These are phyloP conservation scores for Alternaria sp. DNA, from an alignment of 2,329 filamentous ascomycete genomes.

Conservation along the genomic window DNA sequence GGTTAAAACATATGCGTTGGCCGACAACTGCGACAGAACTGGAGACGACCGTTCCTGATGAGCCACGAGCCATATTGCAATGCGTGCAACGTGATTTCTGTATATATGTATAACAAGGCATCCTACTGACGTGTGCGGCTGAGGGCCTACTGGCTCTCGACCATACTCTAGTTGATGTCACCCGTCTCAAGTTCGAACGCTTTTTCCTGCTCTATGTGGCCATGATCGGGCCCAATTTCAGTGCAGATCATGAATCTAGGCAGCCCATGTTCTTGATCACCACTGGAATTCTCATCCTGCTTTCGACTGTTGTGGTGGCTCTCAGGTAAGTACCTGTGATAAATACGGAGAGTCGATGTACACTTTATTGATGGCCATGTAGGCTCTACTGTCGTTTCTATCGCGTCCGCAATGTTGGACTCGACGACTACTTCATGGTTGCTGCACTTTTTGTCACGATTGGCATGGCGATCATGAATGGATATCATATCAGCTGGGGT, in stretches of 20 bases:
- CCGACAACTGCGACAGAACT: neutral
- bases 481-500: constrained; percentile 7
- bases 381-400: no score
- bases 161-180: neutral
- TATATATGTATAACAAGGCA: neutral
- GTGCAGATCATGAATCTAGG: neutral
- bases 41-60: neutral
- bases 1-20: neutral
- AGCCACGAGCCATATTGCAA: neutral
- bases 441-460: constrained; percentile 3
- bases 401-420: neutral
- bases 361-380: no score
- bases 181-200: neutral
- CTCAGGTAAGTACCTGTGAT: no score
- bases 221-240: neutral
- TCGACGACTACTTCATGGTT: neutral
- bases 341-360: no score
- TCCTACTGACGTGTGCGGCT: neutral
- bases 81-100: neutral
- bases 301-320: no score
- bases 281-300: neutral
- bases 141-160: neutral
- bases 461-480: constrained; percentile 8
- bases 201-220: neutral
- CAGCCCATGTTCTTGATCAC: constrained; percentile 2